Evolutionary conservation across 768 basidiomycete species (phyloP).

Genomic region (Porphyrellus cyaneotinctus): DNA sequence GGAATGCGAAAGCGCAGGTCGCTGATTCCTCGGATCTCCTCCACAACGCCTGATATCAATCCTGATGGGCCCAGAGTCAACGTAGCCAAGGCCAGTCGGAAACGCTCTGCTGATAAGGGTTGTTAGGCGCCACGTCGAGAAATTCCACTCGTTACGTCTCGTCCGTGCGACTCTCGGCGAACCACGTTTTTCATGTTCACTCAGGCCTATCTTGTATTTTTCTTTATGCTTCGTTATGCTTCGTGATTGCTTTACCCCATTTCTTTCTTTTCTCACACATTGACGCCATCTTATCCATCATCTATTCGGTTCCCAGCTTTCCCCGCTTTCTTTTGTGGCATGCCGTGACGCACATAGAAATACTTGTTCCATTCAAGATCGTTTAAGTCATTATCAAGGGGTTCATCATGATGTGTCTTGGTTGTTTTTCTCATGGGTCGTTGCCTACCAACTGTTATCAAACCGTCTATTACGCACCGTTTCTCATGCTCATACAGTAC

Average conservation of each 20-base stretch:
- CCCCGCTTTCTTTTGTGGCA: constrained; percentile 16
- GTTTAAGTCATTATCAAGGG: constrained; percentile 11
- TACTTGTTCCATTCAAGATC: neutral
- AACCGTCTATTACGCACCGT: neutral
- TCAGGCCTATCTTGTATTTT: constrained; percentile 8
- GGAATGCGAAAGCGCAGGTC: constrained; percentile 53
- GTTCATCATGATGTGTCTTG: constrained; percentile 12
- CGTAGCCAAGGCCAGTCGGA: constrained; percentile 22
- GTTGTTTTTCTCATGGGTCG: constrained; percentile 16
- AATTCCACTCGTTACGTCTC: constrained; percentile 2
- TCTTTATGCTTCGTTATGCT: constrained; percentile 23
- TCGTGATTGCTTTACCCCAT: constrained; percentile 19
- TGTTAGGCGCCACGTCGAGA: constrained; percentile 14
- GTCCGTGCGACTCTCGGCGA: constrained; percentile 10
- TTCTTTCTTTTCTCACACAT: constrained; percentile 1
- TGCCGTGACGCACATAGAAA: constrained; percentile 29
- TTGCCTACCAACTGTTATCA: constrained; percentile 5
- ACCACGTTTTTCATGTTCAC: neutral
- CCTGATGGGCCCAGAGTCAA: constrained; percentile 23
- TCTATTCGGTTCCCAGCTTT: constrained; percentile 21
- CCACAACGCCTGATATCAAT: constrained; percentile 24
- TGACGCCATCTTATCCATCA: constrained; percentile 30
- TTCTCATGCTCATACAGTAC: neutral
- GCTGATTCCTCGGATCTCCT: constrained; percentile 31
- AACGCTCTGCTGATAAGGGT: constrained; percentile 27